Evolutionary conservation across 2,329 filamentous ascomycete species (phyloP).

Genomic region (Penicillium sp.): DNA sequence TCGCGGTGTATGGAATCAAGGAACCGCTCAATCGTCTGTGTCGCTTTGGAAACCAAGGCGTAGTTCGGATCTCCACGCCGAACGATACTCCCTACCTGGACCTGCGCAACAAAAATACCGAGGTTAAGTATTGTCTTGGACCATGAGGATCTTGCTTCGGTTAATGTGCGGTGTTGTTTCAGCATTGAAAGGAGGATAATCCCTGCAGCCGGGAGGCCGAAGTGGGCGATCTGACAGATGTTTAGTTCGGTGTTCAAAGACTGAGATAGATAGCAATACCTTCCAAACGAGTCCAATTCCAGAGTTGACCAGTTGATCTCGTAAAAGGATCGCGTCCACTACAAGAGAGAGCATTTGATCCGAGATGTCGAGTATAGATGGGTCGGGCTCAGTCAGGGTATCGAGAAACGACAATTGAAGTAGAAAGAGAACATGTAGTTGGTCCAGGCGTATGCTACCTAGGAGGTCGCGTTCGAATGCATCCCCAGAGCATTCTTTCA

Average conservation of each 20-base stretch:
- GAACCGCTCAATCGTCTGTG: conserved; percentile 26
- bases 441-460: conserved; percentile 24
- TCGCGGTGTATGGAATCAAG: conserved; percentile 26
- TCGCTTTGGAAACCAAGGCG: conserved; percentile 24
- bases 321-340: conserved; percentile 25
- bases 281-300: conserved; percentile 29
- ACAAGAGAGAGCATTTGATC: conserved; percentile 27
- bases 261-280: conserved; percentile 8
- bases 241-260: neutral
- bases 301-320: conserved; percentile 27
- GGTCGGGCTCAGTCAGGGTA: conserved; percentile 24
- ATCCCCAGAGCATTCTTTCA: conserved; percentile 19
- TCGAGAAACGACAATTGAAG: conserved; percentile 21
- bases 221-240: conserved; percentile 23
- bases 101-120: conserved; percentile 28
- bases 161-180: conserved; percentile 15
- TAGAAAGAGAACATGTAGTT: conserved; percentile 28
- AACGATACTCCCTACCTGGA: conserved; percentile 26
- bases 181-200: conserved; percentile 30
- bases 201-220: conserved; percentile 30
- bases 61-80: conserved; percentile 26
- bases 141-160: conserved; percentile 11
- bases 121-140: conserved; percentile 22
- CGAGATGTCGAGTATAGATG: conserved; percentile 24
- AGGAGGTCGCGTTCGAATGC: conserved; percentile 29